These are phyloP conservation scores for Podochytrium sp. DNA, from an alignment of 192 early-diverging fungal genomes.

Conservation along the genomic window DNA sequence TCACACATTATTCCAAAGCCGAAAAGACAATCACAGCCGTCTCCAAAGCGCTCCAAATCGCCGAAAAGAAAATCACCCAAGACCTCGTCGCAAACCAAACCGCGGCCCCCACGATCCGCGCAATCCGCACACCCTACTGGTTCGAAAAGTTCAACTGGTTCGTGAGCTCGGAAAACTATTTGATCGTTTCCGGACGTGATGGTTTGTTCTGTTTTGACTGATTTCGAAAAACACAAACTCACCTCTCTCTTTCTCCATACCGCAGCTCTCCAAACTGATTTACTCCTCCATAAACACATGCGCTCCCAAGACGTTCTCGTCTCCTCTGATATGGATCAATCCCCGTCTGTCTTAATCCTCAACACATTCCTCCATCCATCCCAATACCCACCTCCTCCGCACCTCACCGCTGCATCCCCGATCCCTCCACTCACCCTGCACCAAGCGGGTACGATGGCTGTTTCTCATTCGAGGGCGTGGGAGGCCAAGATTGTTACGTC, in stretches of 20 bases:
- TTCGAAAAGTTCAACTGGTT: conserved; percentile 99
- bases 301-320: conserved; percentile 83
- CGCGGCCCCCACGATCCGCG: conserved; percentile 76
- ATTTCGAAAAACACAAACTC: too few relatives aligned
- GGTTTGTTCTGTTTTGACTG: too few relatives aligned
- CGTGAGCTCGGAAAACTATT: conserved; percentile 87
- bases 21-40: conserved; percentile 87
- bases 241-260: too few relatives aligned
- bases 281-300: conserved; percentile 53
- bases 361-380: conserved; percentile 48
- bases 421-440: conserved; percentile 89
- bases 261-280: conserved; percentile 1
- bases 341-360: conserved; percentile 87
- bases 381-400: conserved; percentile 9
- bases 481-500: conserved; percentile 94
- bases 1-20: background rate
- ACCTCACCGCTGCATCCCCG: conserved; percentile 38
- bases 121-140: conserved; percentile 92
- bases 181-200: conserved; percentile 93
- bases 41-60: conserved; percentile 84
- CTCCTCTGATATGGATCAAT: conserved; percentile 91
- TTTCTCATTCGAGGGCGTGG: conserved; percentile 94
- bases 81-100: conserved; percentile 75
- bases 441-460: conserved; percentile 95
- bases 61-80: conserved; percentile 85